Evolutionary conservation across 1,139 yeast genomes (phyloP).

Genomic region (Nakaseomyces sp.): DNA sequence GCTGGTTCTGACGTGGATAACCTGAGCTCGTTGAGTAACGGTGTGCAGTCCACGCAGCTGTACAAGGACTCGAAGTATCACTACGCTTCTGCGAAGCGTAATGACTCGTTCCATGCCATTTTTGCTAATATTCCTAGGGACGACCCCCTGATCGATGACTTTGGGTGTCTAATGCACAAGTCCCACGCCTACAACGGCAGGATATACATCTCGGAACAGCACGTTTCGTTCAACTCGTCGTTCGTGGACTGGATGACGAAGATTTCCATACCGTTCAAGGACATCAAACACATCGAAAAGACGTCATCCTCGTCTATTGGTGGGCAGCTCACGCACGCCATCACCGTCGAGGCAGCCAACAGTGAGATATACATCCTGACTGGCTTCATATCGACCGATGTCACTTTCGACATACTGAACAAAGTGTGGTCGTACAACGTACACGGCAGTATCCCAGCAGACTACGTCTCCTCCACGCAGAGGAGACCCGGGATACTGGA

Average conservation of each 20-base stretch:
- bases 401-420: conserved; percentile 59
- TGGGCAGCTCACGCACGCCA: conserved; percentile 80
- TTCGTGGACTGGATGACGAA: conserved; percentile 88
- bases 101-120: conserved; percentile 67
- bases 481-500: not conserved
- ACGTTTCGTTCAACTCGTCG: conserved; percentile 80
- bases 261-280: conserved; percentile 61
- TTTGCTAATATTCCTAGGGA: conserved; percentile 61
- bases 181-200: conserved; percentile 86
- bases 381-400: conserved; percentile 75
- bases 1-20: conserved; percentile 17
- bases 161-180: conserved; percentile 79
- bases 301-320: conserved; percentile 56
- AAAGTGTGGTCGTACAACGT: conserved; percentile 40
- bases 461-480: not conserved
- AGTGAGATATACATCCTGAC: conserved; percentile 66
- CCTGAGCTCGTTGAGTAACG: conserved; percentile 33
- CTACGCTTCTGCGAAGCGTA: conserved; percentile 58
- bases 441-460: not conserved
- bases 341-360: conserved; percentile 54
- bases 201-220: conserved; percentile 67
- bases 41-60: conserved; percentile 23
- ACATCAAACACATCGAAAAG: conserved; percentile 67
- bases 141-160: conserved; percentile 74
- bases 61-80: conserved; percentile 35